Evolutionary conservation across 176 grass and related monocot species (phyloP), one percentile per base, ranked within the genome.

Genomic region (Chloris gayana): DNA sequence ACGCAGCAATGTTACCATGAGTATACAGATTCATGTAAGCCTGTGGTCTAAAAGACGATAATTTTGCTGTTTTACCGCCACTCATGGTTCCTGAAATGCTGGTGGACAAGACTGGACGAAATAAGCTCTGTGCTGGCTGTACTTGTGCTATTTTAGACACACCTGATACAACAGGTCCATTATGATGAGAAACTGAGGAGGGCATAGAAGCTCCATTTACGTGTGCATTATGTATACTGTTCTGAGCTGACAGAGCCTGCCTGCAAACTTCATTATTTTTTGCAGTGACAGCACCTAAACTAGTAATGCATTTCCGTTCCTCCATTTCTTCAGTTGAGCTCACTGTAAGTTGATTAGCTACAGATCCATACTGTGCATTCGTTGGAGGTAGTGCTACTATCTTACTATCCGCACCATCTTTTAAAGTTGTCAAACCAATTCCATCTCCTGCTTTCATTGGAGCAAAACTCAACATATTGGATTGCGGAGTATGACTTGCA

Each of bases 1-100:
- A 93, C 86, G 93, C 96, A 78, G 93, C 92, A 90, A 93, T 76
- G 75, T 91, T 89, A 30, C 96, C 96, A 77, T 93, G 93, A 72
- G 82, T 95, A 85, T 99, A 99, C 27, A 91, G 85, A 70, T 99
- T 99, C 72, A 91, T 78, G 85, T 99, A 99, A 68, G 84, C 78
- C 62, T 93, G 90, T 65, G 90, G 90, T 86, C 85, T 99, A 78
- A 99, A 99, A 74, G 75, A 79, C 10, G 50, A 76, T 14, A 86
- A 14, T 68, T 89, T 89, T 33, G 49, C 31, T 73, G 73, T 17
- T 73, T 78, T 86, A 60, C 24, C 61, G 76, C 78, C 58, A 89
- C 50, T 91, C 73, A 81, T 76, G 26, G 54, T 67, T 67, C 29
- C 59, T 83, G 87, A 86, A 68, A 61, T 21, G 4, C 62, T 79